Conservation (phyloP, 352 stramenopile species). For the Phytophthora palmivora region DNA sequence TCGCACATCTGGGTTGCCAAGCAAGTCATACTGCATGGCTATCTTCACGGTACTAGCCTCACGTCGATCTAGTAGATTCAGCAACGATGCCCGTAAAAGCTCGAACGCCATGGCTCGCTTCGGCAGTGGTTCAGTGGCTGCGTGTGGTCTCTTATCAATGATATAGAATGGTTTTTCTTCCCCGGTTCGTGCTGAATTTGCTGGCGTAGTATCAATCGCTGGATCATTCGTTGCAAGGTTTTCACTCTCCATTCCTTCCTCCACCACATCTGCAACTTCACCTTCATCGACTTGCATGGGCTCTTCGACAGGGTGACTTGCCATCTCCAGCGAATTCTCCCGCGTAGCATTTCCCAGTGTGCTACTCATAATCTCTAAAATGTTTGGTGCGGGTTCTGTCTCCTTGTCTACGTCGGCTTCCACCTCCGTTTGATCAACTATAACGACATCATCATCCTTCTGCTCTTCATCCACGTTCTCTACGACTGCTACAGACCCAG, state of each 20-base stretch:
- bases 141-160: slow-evolving; percentile 44
- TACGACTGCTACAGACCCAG: slow-evolving; percentile 21
- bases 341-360: slow-evolving; percentile 8
- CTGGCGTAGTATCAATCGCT: neutral
- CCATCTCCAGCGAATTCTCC: slow-evolving; percentile 41
- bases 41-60: slow-evolving; percentile 50
- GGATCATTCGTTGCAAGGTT: neutral
- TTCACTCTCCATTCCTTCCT: slow-evolving; percentile 6
- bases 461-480: slow-evolving; percentile 19
- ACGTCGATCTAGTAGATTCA: slow-evolving; percentile 59
- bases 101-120: slow-evolving; percentile 63
- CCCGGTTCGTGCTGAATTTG: neutral
- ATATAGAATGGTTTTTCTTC: slow-evolving; percentile 54
- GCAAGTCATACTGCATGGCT: slow-evolving; percentile 60
- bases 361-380: slow-evolving; percentile 39
- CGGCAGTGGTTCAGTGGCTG: slow-evolving; percentile 45
- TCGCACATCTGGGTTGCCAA: slow-evolving; percentile 68
- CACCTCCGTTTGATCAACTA: slow-evolving; percentile 18
- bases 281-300: slow-evolving; percentile 39
- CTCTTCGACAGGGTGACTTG: slow-evolving; percentile 47
- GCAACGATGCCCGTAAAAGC: slow-evolving; percentile 57
- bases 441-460: slow-evolving; percentile 17
- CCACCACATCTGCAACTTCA: slow-evolving; percentile 21
- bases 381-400: slow-evolving; percentile 31
- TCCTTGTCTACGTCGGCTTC: slow-evolving; percentile 11